Evolutionary conservation across 148 eudicot genomes (phyloP).

Genomic region (Rhododendron molle): DNA sequence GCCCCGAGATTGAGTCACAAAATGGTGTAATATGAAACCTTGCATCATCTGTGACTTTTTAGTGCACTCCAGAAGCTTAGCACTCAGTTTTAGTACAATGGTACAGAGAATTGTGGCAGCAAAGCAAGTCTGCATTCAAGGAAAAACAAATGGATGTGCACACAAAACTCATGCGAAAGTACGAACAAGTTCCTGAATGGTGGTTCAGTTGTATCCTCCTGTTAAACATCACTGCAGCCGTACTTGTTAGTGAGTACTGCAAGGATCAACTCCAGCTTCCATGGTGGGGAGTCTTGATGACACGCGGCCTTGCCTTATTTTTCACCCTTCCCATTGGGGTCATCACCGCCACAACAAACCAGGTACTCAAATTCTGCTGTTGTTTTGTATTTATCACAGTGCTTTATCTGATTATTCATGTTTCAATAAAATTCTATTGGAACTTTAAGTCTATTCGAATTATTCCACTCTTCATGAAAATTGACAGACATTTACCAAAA

Average conservation of each 20-base stretch:
- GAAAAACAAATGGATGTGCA: too few relatives aligned
- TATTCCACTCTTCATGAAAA: neutral
- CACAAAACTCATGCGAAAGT: too few relatives aligned
- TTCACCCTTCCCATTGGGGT: conserved; percentile 65
- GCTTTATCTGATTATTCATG: neutral
- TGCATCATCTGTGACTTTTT: conserved; percentile 51
- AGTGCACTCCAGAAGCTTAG: conserved; percentile 22
- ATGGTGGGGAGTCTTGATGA: too few relatives aligned
- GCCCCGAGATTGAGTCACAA: neutral
- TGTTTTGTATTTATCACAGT: neutral
- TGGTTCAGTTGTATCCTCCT: too few relatives aligned
- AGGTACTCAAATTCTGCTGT: conserved; percentile 16
- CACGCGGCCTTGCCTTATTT: conserved; percentile 40
- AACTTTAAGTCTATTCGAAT: neutral
- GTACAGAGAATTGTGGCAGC: too few relatives aligned
- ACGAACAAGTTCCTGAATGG: too few relatives aligned
- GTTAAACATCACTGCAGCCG: too few relatives aligned
- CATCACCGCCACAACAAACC: conserved; percentile 59
- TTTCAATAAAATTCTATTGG: neutral
- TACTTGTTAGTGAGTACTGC: too few relatives aligned
- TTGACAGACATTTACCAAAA: neutral
- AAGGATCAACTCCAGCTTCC: conserved; percentile 43
- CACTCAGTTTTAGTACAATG: too few relatives aligned
- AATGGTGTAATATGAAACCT: conserved; percentile 18
- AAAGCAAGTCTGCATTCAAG: too few relatives aligned